phyloP scores from a whole-genome alignment of 805 yeast species.

The Yarrowia phangngaensis region DNA sequence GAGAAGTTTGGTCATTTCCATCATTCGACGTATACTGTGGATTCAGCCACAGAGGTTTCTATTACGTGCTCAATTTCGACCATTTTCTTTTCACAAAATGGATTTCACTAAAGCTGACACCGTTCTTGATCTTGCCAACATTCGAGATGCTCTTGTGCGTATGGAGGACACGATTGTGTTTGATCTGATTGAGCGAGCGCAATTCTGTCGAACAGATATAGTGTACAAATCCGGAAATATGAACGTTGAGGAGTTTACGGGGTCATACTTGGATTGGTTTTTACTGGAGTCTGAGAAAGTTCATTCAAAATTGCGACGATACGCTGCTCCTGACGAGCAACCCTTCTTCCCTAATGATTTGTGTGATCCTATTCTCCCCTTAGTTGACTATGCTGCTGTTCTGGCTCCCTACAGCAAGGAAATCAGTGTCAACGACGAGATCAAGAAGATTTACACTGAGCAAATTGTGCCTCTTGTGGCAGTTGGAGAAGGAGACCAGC shows the following conservation, averaged over 20 bases:
- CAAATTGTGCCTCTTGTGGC: slow-evolving; percentile 74
- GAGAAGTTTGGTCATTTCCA: too few species aligned
- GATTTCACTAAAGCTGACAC: slow-evolving; percentile 81
- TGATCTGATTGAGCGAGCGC: slow-evolving; percentile 88
- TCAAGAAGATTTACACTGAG: slow-evolving; percentile 62
- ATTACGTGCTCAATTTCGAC: too few species aligned
- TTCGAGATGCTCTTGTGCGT: slow-evolving; percentile 76
- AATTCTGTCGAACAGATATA: slow-evolving; percentile 69
- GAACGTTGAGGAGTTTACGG: slow-evolving; percentile 55
- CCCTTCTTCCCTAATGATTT: slow-evolving; percentile 76
- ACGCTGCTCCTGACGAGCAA: slow-evolving; percentile 89
- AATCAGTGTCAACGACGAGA: slow-evolving; percentile 68
- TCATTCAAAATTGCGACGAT: slow-evolving; percentile 79
- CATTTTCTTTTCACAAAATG: slow-evolving; percentile 56
- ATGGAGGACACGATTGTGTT: slow-evolving; percentile 97
- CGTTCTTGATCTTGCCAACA: slow-evolving; percentile 74
- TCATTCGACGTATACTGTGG: too few species aligned
- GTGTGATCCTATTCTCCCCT: slow-evolving; percentile 71
- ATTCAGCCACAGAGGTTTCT: too few species aligned
- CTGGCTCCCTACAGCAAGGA: slow-evolving; percentile 72
- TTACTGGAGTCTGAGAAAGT: slow-evolving; percentile 67
- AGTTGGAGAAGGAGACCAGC: slow-evolving; percentile 64
- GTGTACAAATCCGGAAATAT: slow-evolving; percentile 60
- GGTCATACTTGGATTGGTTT: slow-evolving; percentile 85
- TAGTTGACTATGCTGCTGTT: slow-evolving; percentile 70